These are phyloP conservation scores for Wickerhamiella kazuoi DNA, from an alignment of 805 yeast species.

Conservation along the genomic window DNA sequence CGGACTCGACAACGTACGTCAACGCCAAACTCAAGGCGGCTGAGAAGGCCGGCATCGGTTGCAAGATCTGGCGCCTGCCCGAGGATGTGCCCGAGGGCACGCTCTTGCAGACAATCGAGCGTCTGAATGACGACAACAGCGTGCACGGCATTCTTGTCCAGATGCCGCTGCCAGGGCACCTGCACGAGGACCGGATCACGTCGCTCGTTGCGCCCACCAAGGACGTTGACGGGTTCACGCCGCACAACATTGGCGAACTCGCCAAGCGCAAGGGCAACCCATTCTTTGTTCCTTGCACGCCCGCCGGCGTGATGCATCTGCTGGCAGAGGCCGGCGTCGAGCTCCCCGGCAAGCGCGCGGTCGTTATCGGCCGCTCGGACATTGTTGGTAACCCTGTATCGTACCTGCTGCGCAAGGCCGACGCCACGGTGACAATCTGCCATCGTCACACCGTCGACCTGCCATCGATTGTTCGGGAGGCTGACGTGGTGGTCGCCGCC, in stretches of 20 bases:
- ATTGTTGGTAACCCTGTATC: conserved; percentile 93
- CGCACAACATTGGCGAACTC: conserved; percentile 76
- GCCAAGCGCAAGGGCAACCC: conserved; percentile 77
- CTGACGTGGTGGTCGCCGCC: conserved; percentile 89
- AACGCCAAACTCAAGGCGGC: conserved; percentile 85
- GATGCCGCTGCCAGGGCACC: conserved; percentile 69
- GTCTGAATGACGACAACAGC: conserved; percentile 50
- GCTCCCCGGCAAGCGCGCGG: conserved; percentile 63
- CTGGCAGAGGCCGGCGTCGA: conserved; percentile 47
- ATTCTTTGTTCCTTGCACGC: conserved; percentile 81
- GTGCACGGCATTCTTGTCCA: conserved; percentile 84
- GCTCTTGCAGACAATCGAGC: conserved; percentile 36
- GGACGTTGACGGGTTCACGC: conserved; percentile 92
- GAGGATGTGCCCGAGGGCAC: conserved; percentile 44
- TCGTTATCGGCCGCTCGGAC: conserved; percentile 90
- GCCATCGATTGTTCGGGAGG: conserved; percentile 39
- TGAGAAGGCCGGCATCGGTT: conserved; percentile 56
- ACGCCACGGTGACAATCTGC: conserved; percentile 71
- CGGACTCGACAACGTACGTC: conserved; percentile 86
- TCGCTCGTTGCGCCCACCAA: conserved; percentile 62
- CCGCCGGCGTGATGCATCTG: conserved; percentile 75
- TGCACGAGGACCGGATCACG: conserved; percentile 65
- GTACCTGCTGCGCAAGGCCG: conserved; percentile 57
- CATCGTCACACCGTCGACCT: conserved; percentile 60
- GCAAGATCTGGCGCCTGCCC: conserved; percentile 45